These are phyloP conservation scores for Apiospora koreana DNA, from an alignment of 2,329 filamentous ascomycete species.

Conservation along the genomic window DNA sequence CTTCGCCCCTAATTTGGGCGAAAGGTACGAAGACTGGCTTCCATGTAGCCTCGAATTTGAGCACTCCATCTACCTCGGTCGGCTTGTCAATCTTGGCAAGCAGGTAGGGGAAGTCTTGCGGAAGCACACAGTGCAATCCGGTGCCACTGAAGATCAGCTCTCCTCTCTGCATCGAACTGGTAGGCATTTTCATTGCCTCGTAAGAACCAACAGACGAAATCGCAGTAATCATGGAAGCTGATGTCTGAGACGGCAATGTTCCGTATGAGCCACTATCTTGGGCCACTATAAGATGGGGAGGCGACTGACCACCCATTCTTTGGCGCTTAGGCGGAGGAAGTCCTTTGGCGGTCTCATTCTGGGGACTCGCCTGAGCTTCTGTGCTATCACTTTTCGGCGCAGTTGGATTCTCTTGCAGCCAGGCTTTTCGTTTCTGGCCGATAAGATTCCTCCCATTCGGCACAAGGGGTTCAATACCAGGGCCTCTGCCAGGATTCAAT, in stretches of 20 bases:
- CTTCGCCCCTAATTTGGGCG: background rate
- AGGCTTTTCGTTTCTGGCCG: background rate
- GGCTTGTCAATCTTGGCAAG: background rate
- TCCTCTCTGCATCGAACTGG: background rate
- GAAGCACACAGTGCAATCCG: background rate
- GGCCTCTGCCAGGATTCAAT: too few species aligned
- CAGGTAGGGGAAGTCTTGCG: background rate
- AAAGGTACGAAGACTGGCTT: background rate
- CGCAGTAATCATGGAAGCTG: background rate
- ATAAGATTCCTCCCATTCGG: background rate
- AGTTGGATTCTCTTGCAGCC: background rate
- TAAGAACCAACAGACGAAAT: background rate
- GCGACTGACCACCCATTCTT: background rate
- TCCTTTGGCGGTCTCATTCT: background rate
- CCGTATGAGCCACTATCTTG: background rate
- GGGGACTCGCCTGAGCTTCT: background rate
- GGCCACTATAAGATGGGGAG: background rate
- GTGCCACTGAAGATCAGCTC: background rate
- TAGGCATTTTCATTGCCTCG: background rate
- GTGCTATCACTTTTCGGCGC: background rate
- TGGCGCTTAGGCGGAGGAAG: background rate
- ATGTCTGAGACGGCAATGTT: background rate
- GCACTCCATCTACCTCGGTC: background rate
- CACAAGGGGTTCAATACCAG: too few species aligned
- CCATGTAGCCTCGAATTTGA: background rate